Conservation (phyloP, 306 rosid genomes). For the Oxytropis ochrocephala region DNA sequence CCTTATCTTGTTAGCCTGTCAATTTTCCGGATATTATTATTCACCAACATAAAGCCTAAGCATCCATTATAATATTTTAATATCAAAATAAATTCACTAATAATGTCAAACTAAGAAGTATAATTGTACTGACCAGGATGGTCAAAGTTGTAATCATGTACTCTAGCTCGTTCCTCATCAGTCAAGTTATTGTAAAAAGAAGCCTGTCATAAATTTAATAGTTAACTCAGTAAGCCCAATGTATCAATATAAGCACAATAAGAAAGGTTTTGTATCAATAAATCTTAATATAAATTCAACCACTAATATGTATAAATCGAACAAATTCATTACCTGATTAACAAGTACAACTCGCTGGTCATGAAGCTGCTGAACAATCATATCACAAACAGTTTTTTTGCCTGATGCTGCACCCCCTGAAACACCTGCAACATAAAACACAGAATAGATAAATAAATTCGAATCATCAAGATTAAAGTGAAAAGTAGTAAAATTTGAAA, state of each 20-base stretch:
- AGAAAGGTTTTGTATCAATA: neutral
- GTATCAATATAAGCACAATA: neutral
- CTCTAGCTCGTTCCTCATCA: constrained; percentile 60
- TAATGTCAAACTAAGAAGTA: neutral
- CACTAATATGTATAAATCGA: neutral
- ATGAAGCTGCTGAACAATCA: constrained; percentile 99
- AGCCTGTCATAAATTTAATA: constrained; percentile 52
- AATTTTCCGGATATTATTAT: neutral
- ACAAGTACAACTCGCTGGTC: constrained; percentile 97
- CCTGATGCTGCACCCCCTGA: constrained; percentile 99
- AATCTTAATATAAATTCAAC: constrained; percentile 3
- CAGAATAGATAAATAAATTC: neutral
- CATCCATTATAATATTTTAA: neutral
- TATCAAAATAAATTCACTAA: constrained; percentile 4
- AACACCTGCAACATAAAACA: constrained; percentile 56
- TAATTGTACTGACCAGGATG: constrained; percentile 79
- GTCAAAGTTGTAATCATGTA: constrained; percentile 93
- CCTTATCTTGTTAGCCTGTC: neutral
- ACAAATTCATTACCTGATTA: constrained; percentile 59
- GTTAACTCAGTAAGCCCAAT: neutral
- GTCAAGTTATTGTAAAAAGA: constrained; percentile 84
- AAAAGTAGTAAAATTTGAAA: neutral
- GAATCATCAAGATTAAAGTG: neutral
- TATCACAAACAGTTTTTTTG: constrained; percentile 87
- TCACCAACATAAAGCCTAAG: neutral